Evolutionary conservation across 2,329 filamentous ascomycete genomes (phyloP), one percentile per base, ranked within the genome.

Genomic region (Clathrospora elynae): DNA sequence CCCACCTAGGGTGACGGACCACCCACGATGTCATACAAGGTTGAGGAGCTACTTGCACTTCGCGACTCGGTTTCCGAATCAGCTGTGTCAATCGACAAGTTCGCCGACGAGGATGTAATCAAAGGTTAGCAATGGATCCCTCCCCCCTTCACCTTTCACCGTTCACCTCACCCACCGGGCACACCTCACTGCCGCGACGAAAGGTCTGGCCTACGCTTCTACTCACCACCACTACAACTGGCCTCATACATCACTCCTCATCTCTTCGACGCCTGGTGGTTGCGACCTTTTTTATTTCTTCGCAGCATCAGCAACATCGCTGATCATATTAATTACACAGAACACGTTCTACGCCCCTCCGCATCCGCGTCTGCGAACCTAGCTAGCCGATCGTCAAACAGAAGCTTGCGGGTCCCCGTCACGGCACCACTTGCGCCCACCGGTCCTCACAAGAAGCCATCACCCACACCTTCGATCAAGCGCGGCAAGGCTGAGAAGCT

Each of bases 401-500:
- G 53, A 44, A 61, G 54, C 38, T 41, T 62, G n/a, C 57, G 58
- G 33, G 46, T 53, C 6, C 54, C 60, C 31, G 23, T 43, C 16
- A 55, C 50, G 14, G 51, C 57, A 18, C 42, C 47, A 16, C 31
- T 55, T 26, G 46, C 44, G 17, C 36, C 50, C 29, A 35, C 50
- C 22, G 52, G 53, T 13, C 40, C 59, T 12, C 49, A 58, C 35
- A 73, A 72, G 54, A 66, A 65, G 20, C 72, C 71, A 5, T 78
- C 76, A 3, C 76, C 76, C 10, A 75, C 75, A 2, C 75, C 75
- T 9, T 78, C 76, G 1, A 60, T 78, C 58, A 77, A 77, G 62
- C 71, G 72, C 28, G 73, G 72, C 38, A 77, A 76, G 49, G 74
- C 72, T 9, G 75, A 78, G 54, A 70, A 67, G 28, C 71, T 78